Base-by-base conservation (phyloP, 2,329 filamentous ascomycete genomes). In the Sporothrix mexicana region DNA sequence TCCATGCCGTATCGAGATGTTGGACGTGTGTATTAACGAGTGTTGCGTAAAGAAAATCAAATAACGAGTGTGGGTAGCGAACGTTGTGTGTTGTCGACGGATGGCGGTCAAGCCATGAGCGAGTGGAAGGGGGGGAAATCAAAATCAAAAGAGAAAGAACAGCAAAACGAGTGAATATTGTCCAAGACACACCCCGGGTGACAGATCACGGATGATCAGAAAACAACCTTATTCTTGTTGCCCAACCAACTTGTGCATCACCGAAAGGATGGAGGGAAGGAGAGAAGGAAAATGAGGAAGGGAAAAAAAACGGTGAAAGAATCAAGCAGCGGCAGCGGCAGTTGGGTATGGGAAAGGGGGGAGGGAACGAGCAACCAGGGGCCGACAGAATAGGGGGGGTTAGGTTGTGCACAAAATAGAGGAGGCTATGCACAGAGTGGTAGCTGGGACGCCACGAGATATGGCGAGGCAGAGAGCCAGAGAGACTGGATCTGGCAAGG, bases 1-100 rank as follows among this genome's bases (percentile, higher is more conserved):
- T 74, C 69, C 72, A 73, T 73, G 66, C 7, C 17, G 36, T n/a
- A n/a, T n/a, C n/a, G 23, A 2, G 57, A 36, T 23, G 55, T 23
- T 55, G 45, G 61, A 15, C 41, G 51, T 10, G 57, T 36, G 25
- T 23, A 12, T 20, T 30, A 20, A 41, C 12, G 43, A 66, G 7
- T 47, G 62, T 25, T 13, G 20, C 13, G 10, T 8, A 20, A 9
- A 20, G 13, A 45, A 20, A 43, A 49, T 25, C 43, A 41, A 68
- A 23, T 25, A 53, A 36, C 45, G 45, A 67, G 20, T 25, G 62
- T 25, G 9, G 57, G 57, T 15, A 61, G 23, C 23, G 23, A 61
- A 7, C 6, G 69, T 61, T 45, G 68, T 59, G 5, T 30, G 13
- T n/a, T 47, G 20, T 47, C 17, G 23, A 36, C 15, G 55, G 17